Evolutionary conservation across 148 eudicot genomes (phyloP).

Genomic region (Vaccinium vitisidaea): DNA sequence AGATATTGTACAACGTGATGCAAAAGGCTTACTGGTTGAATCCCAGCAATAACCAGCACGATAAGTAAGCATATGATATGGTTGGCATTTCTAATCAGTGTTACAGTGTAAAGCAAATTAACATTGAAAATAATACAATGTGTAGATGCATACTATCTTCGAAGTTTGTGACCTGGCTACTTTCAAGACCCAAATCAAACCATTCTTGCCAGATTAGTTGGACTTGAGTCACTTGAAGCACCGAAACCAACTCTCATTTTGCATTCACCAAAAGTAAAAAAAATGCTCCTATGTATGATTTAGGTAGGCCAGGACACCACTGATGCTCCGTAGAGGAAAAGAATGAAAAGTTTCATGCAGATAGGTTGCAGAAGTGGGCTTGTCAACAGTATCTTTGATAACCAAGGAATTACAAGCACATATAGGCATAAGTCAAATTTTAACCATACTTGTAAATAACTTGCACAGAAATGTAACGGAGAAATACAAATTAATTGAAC

Average conservation of each 20-base stretch:
- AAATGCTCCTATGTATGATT: not conserved
- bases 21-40: not conserved
- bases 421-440: not conserved
- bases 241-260: constrained; percentile 2
- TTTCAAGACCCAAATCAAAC: not conserved
- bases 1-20: not conserved
- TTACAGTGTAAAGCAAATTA: not conserved
- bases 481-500: not conserved
- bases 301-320: not conserved
- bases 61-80: not conserved
- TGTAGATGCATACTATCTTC: not conserved
- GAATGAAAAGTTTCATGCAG: not conserved
- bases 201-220: not conserved
- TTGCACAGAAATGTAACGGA: not conserved
- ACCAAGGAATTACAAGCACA: not conserved
- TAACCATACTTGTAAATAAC: not conserved
- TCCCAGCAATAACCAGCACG: not conserved
- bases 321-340: not conserved
- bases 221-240: not conserved
- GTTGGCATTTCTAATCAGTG: not conserved
- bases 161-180: not conserved
- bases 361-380: not conserved
- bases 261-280: not conserved
- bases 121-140: not conserved
- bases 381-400: not conserved